A percentile compares a stretch with the other conserved stretches of the same genome.
These are phyloP conservation scores for Lecanosticta acicola DNA, from an alignment of 2,329 filamentous ascomycete species.

Conservation along the genomic window DNA sequence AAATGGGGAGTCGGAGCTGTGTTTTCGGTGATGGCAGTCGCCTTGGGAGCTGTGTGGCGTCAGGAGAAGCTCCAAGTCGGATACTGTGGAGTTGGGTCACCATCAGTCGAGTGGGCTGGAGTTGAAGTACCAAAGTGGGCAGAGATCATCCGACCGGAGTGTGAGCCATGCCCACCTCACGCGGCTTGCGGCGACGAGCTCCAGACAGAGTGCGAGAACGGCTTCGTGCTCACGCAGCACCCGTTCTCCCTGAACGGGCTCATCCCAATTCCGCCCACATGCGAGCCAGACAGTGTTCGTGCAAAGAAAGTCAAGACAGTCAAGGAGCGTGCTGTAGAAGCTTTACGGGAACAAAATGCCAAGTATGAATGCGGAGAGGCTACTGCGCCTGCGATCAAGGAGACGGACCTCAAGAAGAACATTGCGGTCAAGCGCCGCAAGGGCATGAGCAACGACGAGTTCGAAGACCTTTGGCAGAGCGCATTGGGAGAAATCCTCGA, in stretches of 20 bases:
- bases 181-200: constrained; percentile 81
- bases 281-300: constrained; percentile 92
- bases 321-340: constrained; percentile 79
- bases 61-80: constrained; percentile 96
- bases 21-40: constrained; percentile 61
- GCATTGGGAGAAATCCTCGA: constrained; percentile 66
- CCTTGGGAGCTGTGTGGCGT: constrained; percentile 77
- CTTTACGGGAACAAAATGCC: constrained; percentile 76
- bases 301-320: constrained; percentile 80
- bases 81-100: constrained; percentile 77
- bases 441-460: constrained; percentile 79
- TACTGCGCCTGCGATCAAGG: constrained; percentile 60
- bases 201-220: constrained; percentile 72
- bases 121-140: constrained; percentile 69
- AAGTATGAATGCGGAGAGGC: constrained; percentile 84
- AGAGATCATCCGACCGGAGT: constrained; percentile 66
- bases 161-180: constrained; percentile 84
- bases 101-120: constrained; percentile 53
- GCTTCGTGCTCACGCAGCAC: constrained; percentile 80
- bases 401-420: constrained; percentile 67
- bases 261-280: constrained; percentile 80
- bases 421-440: constrained; percentile 72
- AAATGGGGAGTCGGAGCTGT: constrained; percentile 65
- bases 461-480: constrained; percentile 77
- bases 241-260: constrained; percentile 76